Evolutionary conservation across 306 rosid genomes (phyloP).

Genomic region (Cercis canadensis): DNA sequence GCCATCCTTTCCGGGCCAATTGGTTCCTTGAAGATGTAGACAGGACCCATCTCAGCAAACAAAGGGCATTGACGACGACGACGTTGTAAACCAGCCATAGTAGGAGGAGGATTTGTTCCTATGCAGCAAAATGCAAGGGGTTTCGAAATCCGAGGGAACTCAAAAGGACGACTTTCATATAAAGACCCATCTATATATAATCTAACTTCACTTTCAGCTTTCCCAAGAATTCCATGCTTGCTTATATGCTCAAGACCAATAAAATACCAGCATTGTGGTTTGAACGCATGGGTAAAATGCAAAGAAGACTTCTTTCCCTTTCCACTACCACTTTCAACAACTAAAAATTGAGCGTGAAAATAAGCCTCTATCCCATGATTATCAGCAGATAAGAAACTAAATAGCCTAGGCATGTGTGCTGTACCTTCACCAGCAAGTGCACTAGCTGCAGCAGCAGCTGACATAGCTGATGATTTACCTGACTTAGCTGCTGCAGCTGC

Average conservation of each 20-base stretch:
- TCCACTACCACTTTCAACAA: conserved; percentile 90
- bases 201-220: conserved; percentile 84
- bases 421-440: conserved; percentile 99
- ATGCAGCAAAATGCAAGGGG: conserved; percentile 98
- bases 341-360: conserved; percentile 97
- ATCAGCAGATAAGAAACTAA: conserved; percentile 95
- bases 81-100: conserved; percentile 99
- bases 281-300: conserved; percentile 96
- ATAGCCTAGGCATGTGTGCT: conserved; percentile 93
- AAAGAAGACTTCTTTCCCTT: conserved; percentile 93
- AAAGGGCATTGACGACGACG: conserved; percentile 98
- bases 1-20: conserved; percentile 90
- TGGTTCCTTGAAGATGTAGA: conserved; percentile 93
- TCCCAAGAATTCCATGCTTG: conserved; percentile 85
- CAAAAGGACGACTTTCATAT: conserved; percentile 91
- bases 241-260: conserved; percentile 89
- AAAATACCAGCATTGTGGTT: conserved; percentile 99
- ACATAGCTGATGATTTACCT: conserved; percentile 97
- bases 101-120: conserved; percentile 99
- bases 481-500: conserved; percentile 96
- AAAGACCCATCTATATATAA: conserved; percentile 86
- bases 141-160: conserved; percentile 91
- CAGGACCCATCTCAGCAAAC: conserved; percentile 99
- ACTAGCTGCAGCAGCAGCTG: conserved; percentile 99
- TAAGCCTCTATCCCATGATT: conserved; percentile 98